These are phyloP conservation scores for Solanum piurae DNA, from an alignment of 257 asterid species.

Conservation along the genomic window DNA sequence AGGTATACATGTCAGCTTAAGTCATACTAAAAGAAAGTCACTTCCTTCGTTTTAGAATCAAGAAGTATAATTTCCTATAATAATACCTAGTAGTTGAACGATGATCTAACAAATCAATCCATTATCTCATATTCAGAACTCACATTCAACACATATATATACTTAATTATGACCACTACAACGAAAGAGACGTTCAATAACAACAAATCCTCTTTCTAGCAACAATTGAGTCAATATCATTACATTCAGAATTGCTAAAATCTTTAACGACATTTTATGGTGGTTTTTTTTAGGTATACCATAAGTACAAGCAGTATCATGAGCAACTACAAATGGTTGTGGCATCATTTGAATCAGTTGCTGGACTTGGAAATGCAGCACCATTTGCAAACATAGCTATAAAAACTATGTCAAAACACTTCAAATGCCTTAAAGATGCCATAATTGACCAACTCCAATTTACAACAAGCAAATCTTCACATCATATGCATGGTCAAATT, in stretches of 20 bases:
- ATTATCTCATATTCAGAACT: background rate
- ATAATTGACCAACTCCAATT: conserved; percentile 72
- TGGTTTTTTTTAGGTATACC: conserved; percentile 40
- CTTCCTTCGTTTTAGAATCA: background rate
- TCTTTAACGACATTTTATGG: background rate
- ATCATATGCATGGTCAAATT: conserved; percentile 21
- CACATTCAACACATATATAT: background rate
- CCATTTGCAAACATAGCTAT: conserved; percentile 75
- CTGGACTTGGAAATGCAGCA: conserved; percentile 82
- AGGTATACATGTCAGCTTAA: accelerated
- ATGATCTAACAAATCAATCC: background rate
- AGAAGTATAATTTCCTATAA: background rate
- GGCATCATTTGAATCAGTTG: conserved; percentile 77
- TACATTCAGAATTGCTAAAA: background rate
- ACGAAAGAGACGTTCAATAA: background rate
- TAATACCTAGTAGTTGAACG: background rate
- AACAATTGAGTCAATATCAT: accelerated
- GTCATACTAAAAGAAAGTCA: too few relatives aligned
- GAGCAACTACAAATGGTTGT: conserved; percentile 83
- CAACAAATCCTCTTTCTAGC: background rate
- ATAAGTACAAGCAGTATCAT: conserved; percentile 80
- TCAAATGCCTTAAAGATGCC: conserved; percentile 53
- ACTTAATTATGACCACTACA: background rate
- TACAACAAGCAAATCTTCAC: conserved; percentile 29
- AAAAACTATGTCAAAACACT: conserved; percentile 68